Evolutionary conservation across 176 grass and related monocot genomes (phyloP), one percentile per base, ranked within the genome.

Genomic region (Oryza coarctata): DNA sequence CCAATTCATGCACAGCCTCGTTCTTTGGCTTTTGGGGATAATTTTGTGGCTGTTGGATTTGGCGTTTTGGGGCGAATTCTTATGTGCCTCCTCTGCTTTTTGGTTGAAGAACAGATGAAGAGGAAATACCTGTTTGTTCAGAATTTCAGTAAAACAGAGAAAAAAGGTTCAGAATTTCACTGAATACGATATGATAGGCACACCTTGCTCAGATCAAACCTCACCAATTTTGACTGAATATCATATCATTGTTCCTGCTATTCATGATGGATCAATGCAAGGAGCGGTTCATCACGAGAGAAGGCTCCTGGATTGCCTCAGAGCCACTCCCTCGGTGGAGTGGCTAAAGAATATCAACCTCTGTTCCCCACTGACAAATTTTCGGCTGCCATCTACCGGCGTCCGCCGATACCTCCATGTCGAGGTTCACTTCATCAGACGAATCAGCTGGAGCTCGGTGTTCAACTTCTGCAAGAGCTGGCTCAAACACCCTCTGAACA

Each of bases 401-500:
- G 15, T 62, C 39, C 84, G 40, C 18, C 43, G 66, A 5, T 79
- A 63, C 9, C 80, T 83, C 31, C 84, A 89, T 55, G 71, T 60
- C 22, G 55, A 60, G 13, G 55, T 84, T 39, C 81, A 89, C 65
- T 94, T 94, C 29, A 44, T 91, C 81, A 89, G 91, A 76, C 89
- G 72, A 75, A 84, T 98, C 1, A 55, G 85, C 63, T 93, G 92
- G 92, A 45, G 44, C 15, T 86, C 93, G 29, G 10, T 98, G 32
- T 88, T 92, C 68, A 40, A 9, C 28, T 6, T 89, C 27, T 87
- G 79, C 78, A 93, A 85, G 71, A 79, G 75, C 47, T 94, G 83
- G 89, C 65, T 98, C 65, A 89, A 85, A 86, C 87, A 98, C 65
- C 95, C 92, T 27, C 22, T 93, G 82, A 89, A 98, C 75, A 76